Conservation (phyloP, 257 asterid species). For the Catharanthus roseus region DNA sequence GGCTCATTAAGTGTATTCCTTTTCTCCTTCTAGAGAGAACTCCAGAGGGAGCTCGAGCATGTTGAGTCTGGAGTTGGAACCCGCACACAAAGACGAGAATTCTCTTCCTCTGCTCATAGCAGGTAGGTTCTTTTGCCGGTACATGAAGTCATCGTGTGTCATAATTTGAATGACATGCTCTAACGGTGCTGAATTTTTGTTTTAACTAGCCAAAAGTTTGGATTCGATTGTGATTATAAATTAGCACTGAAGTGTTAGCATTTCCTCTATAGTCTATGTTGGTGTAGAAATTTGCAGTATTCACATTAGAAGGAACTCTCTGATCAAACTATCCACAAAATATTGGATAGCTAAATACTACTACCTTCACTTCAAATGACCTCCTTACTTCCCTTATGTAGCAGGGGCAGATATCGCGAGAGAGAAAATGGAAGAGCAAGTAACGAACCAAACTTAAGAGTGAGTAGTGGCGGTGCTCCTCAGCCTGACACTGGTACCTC, state of each 20-base stretch:
- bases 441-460: constrained; percentile 54
- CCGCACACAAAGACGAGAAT: constrained; percentile 74
- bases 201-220: background rate
- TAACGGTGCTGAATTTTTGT: background rate
- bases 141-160: background rate
- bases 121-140: constrained; percentile 47
- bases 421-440: constrained; percentile 67
- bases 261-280: background rate
- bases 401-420: constrained; percentile 73
- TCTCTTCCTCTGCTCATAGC: constrained; percentile 63
- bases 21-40: constrained; percentile 65
- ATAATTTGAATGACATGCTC: background rate
- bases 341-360: too few relatives aligned
- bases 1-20: constrained; percentile 1
- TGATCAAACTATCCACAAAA: too few relatives aligned
- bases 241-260: background rate
- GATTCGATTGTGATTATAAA: background rate
- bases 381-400: constrained; percentile 12
- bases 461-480: constrained; percentile 35
- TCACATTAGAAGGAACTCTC: background rate
- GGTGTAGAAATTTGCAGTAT: constrained; percentile 1
- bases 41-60: constrained; percentile 92
- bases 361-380: background rate
- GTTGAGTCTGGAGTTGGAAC: constrained; percentile 85
- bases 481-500: constrained; percentile 39